phyloP scores from a whole-genome alignment of 2,329 filamentous ascomycete species.

The Colletotrichum godetiae region DNA sequence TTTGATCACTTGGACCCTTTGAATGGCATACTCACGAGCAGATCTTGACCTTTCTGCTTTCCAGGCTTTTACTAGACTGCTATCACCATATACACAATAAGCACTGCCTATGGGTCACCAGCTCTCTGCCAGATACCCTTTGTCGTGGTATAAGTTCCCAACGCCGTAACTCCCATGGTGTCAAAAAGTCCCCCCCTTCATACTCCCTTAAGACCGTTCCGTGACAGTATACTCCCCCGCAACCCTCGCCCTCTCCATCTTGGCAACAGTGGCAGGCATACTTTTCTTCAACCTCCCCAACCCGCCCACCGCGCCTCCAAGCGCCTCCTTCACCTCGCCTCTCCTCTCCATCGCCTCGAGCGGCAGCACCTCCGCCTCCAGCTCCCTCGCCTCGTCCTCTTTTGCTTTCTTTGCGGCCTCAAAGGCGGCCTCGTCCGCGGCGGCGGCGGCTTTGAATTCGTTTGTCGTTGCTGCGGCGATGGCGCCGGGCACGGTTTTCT shows the following conservation, averaged over 20 bases:
- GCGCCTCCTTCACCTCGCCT: slow-evolving; percentile 57
- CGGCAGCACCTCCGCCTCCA: slow-evolving; percentile 42
- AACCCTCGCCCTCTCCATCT: slow-evolving; percentile 72
- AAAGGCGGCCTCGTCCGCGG: slow-evolving; percentile 59
- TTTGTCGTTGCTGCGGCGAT: slow-evolving; percentile 57
- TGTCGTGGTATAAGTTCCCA: slow-evolving; percentile 16
- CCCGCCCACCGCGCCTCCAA: slow-evolving; percentile 59
- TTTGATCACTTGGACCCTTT: neutral
- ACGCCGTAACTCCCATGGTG: slow-evolving; percentile 10
- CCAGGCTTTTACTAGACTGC: neutral
- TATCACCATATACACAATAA: neutral
- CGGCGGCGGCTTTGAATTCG: slow-evolving; percentile 53
- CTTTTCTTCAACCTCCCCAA: slow-evolving; percentile 66
- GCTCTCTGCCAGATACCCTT: neutral
- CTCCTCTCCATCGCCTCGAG: slow-evolving; percentile 56
- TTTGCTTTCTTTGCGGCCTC: slow-evolving; percentile 26
- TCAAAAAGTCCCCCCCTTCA: too few relatives aligned
- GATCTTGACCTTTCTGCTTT: neutral
- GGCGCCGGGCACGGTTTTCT: slow-evolving; percentile 61
- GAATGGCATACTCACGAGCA: neutral
- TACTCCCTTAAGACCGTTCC: slow-evolving; percentile 40
- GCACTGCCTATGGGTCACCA: neutral
- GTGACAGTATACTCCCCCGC: slow-evolving; percentile 68
- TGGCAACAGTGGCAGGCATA: slow-evolving; percentile 71
- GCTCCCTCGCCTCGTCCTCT: slow-evolving; percentile 37